phyloP scores from a whole-genome alignment of 2,329 filamentous ascomycete species.

The Cordyceps javanica region DNA sequence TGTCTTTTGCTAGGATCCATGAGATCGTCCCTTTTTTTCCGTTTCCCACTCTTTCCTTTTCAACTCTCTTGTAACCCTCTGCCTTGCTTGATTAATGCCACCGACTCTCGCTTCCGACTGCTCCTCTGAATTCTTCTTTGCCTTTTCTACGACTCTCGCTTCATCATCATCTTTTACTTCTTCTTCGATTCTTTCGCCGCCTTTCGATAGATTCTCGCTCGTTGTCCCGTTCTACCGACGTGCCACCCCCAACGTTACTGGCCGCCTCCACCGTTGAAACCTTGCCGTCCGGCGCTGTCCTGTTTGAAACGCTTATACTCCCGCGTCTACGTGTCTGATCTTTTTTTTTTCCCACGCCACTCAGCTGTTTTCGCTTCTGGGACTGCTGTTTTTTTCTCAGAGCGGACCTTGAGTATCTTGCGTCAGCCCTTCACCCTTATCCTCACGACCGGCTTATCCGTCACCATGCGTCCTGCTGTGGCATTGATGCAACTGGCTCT shows the following conservation, averaged over 20 bases:
- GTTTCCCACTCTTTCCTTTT: neutral
- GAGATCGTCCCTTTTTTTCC: neutral
- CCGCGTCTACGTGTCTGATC: neutral
- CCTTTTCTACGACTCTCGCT: conserved; percentile 1
- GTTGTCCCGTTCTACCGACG: neutral
- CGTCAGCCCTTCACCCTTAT: neutral
- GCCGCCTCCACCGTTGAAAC: conserved; percentile 11
- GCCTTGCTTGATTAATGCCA: neutral
- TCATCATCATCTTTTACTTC: no score
- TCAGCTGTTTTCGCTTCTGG: neutral
- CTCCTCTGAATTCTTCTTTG: neutral
- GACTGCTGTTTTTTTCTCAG: neutral
- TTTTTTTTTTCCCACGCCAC: neutral
- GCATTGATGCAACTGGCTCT: conserved; percentile 42
- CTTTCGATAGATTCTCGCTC: neutral
- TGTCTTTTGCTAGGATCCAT: conserved; percentile 1
- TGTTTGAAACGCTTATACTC: neutral
- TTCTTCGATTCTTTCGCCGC: neutral
- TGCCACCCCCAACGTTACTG: neutral
- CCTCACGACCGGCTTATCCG: neutral
- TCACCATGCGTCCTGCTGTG: conserved; percentile 44
- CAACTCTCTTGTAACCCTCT: neutral
- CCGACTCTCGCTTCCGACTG: conserved; percentile 1
- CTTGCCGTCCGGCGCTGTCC: neutral
- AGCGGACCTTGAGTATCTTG: neutral